These are phyloP conservation scores for Escallonia rubra DNA, from an alignment of 129 eudicot species.

Conservation along the genomic window DNA sequence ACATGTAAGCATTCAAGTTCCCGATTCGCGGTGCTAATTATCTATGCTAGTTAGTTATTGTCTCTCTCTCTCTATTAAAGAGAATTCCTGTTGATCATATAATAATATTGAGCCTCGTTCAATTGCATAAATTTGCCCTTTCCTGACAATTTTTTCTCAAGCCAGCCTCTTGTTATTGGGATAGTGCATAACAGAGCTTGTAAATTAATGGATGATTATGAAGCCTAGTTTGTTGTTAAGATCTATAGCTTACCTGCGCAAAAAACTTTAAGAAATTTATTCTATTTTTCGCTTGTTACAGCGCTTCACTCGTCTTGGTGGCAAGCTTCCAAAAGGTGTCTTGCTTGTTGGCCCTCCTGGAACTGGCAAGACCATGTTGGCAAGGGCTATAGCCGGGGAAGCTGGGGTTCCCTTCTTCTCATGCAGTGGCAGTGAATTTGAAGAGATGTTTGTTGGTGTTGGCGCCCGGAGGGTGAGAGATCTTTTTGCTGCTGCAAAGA, in stretches of 20 bases:
- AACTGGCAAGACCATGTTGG: slow-evolving; percentile 96
- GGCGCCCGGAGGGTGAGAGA: slow-evolving; percentile 96
- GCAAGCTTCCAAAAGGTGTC: slow-evolving; percentile 97
- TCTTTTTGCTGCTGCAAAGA: slow-evolving; percentile 85
- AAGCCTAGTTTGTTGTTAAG: slow-evolving; percentile 3
- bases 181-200: background rate
- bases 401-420: slow-evolving; percentile 95
- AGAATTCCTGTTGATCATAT: too few species aligned
- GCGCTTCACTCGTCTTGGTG: slow-evolving; percentile 96
- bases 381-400: slow-evolving; percentile 96
- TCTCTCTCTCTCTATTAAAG: too few species aligned
- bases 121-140: too few species aligned
- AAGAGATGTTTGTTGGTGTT: slow-evolving; percentile 98
- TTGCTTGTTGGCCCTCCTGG: slow-evolving; percentile 96
- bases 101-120: too few species aligned
- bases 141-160: too few species aligned
- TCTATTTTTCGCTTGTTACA: slow-evolving; percentile 16
- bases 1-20: background rate
- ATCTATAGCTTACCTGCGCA: background rate
- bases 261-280: background rate
- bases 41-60: too few species aligned
- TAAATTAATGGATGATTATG: background rate
- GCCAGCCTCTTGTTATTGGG: background rate
- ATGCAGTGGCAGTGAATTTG: slow-evolving; percentile 92
- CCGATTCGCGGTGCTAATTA: too few species aligned